Evolutionary conservation across 2,329 filamentous ascomycete species (phyloP).

Genomic region (Capronia americana): DNA sequence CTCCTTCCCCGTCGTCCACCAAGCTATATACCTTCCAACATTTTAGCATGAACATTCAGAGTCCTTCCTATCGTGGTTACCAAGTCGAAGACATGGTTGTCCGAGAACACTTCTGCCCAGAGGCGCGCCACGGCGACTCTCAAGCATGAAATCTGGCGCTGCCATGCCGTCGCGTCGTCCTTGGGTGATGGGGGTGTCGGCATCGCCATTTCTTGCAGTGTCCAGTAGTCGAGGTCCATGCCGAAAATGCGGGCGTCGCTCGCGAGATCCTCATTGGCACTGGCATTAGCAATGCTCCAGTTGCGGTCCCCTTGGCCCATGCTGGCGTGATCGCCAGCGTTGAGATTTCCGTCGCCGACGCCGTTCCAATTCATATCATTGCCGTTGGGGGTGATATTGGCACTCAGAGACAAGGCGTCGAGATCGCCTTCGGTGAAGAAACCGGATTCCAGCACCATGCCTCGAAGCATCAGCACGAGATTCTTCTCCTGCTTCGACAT

Average conservation of each 20-base stretch:
- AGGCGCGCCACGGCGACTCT: constrained; percentile 37
- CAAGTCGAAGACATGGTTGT: constrained; percentile 51
- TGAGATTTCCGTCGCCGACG: not conserved
- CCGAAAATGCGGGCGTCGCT: constrained; percentile 1
- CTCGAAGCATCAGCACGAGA: constrained; percentile 16
- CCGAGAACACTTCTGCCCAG: constrained; percentile 45
- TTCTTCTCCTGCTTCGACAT: constrained; percentile 15
- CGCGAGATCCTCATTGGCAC: not conserved
- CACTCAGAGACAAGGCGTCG: not conserved
- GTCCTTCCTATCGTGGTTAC: constrained; percentile 30
- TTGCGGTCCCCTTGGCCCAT: not conserved
- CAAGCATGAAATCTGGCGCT: constrained; percentile 12
- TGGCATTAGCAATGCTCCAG: not conserved
- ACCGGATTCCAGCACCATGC: constrained; percentile 12
- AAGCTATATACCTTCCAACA: constrained; percentile 9
- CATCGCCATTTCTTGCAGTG: constrained; percentile 1
- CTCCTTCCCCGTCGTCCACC: not conserved
- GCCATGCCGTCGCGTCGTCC: constrained; percentile 7
- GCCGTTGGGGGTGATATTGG: not conserved
- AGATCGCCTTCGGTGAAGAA: constrained; percentile 12
- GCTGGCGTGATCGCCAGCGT: not conserved
- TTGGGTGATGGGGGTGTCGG: constrained; percentile 6
- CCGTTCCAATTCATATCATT: not conserved
- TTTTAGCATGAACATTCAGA: constrained; percentile 10
- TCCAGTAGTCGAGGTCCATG: constrained; percentile 2